Base-by-base conservation (phyloP, 177 flowering plant species). In the Vitis hybrid region DNA sequence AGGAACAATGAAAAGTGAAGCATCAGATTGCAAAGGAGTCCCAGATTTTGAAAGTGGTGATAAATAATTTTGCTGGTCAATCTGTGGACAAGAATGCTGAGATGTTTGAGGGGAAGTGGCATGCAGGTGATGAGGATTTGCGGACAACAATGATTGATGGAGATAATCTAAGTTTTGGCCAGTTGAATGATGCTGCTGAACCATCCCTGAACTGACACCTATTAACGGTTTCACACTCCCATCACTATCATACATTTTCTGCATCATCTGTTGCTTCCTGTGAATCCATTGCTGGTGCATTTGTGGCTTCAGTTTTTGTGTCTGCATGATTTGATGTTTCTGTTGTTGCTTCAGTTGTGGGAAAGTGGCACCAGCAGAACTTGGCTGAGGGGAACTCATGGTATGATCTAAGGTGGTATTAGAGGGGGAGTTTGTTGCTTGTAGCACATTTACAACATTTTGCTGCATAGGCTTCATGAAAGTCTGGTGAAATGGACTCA, bases 171-270 rank as follows among this genome's bases (percentile, higher is more conserved):
- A n/a, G 10, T 8, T 21, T 14, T 57, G 60, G 60, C 10, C 11
- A 9, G 18, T 17, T 57, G 18, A n/a, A 21, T 57, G 60, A 57
- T 57, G 23, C 19, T 7, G 17, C 60, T n/a, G 18, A 57, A 9
- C 10, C 60, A 57, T 57, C 45, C 84, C 85, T 26, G 76, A 57
- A 75, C 80, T 83, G 14, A 70, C 71, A 69, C 82, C 72, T 65
- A 79, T 70, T 52, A 67, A 76, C 30, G 74, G 88, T 69, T 86
- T 81, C 59, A 82, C 63, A 74, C 81, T 85, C 69, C 82, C 13
- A 52, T 86, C 90, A 71, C 71, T 81, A 15, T 87, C 88, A 77
- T 65, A 77, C 74, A 85, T 75, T 72, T 83, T 81, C 30, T 70
- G 74, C 55, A 64, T 66, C 32, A 78, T 55, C 66, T 78, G 79